Conservation (phyloP, 192 early-diverging fungal genomes). For the Backusella psychrophila region DNA sequence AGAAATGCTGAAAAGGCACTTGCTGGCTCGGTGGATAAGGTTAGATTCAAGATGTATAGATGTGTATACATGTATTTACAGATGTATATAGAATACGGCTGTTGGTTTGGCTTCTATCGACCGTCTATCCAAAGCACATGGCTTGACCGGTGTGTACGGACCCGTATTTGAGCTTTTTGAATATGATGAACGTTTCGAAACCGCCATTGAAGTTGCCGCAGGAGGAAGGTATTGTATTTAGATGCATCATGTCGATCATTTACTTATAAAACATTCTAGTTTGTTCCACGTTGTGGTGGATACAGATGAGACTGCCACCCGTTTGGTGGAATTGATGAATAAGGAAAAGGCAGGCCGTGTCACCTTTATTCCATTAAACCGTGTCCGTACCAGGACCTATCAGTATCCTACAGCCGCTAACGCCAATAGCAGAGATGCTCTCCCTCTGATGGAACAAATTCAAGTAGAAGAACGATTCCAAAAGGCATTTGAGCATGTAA, state of each 20-base stretch:
- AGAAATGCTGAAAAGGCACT: slow-evolving; percentile 72
- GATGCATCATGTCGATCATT: neutral
- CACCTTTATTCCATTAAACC: slow-evolving; percentile 95
- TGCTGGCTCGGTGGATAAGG: slow-evolving; percentile 76
- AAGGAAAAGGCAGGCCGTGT: slow-evolving; percentile 75
- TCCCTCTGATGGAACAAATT: slow-evolving; percentile 82
- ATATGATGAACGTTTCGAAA: slow-evolving; percentile 77
- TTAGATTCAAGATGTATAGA: slow-evolving; percentile 16
- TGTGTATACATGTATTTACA: neutral
- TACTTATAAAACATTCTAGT: slow-evolving; percentile 37
- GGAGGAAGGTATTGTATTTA: slow-evolving; percentile 57
- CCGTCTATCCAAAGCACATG: slow-evolving; percentile 62
- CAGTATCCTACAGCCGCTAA: slow-evolving; percentile 60
- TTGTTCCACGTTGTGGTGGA: slow-evolving; percentile 98
- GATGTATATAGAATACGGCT: slow-evolving; percentile 58
- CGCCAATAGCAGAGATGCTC: slow-evolving; percentile 49
- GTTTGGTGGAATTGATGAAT: slow-evolving; percentile 58
- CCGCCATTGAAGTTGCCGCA: slow-evolving; percentile 88
- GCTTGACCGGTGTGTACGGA: slow-evolving; percentile 79
- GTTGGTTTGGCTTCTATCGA: slow-evolving; percentile 74
- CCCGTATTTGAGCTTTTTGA: slow-evolving; percentile 92
- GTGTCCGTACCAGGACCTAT: slow-evolving; percentile 59
- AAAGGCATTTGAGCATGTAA: slow-evolving; percentile 81
- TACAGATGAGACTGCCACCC: slow-evolving; percentile 85
- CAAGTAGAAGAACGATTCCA: slow-evolving; percentile 65